Conservation (phyloP, 225 moss, liverwort and hornwort genomes). For the Pseudisothecium myosuroides region DNA sequence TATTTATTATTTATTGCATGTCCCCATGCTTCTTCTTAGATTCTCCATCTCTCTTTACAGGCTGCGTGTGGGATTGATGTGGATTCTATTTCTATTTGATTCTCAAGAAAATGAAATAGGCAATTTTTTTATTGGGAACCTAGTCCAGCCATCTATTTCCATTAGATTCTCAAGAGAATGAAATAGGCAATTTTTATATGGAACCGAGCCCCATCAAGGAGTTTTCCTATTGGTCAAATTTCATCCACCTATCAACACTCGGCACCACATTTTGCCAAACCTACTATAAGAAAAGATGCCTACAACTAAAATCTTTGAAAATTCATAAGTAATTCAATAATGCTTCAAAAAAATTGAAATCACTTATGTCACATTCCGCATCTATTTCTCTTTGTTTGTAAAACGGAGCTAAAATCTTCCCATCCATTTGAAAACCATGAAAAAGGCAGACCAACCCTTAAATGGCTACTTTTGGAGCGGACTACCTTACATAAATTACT, state of each 20-base stretch:
- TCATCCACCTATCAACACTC: background rate
- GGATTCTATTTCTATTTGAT: background rate
- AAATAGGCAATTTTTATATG: background rate
- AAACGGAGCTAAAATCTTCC: background rate
- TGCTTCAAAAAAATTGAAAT: background rate
- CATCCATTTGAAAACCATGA: fast-evolving
- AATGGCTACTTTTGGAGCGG: background rate
- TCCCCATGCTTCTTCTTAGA: background rate
- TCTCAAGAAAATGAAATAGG: background rate
- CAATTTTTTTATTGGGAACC: too few species aligned
- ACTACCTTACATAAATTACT: background rate
- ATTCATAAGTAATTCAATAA: background rate
- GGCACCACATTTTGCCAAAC: background rate
- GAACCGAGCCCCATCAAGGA: background rate
- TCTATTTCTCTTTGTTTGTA: background rate
- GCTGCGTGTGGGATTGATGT: fast-evolving
- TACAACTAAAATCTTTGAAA: too few species aligned
- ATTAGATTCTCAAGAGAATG: background rate
- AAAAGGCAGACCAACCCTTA: fast-evolving
- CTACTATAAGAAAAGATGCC: too few species aligned
- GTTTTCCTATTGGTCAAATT: background rate
- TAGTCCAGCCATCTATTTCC: too few species aligned
- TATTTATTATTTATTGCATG: background rate
- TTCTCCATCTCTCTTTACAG: background rate
- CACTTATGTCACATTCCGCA: background rate